Evolutionary conservation across 495 filamentous ascomycete species (phyloP).

Genomic region (Paragyromitra xinjiangensis): DNA sequence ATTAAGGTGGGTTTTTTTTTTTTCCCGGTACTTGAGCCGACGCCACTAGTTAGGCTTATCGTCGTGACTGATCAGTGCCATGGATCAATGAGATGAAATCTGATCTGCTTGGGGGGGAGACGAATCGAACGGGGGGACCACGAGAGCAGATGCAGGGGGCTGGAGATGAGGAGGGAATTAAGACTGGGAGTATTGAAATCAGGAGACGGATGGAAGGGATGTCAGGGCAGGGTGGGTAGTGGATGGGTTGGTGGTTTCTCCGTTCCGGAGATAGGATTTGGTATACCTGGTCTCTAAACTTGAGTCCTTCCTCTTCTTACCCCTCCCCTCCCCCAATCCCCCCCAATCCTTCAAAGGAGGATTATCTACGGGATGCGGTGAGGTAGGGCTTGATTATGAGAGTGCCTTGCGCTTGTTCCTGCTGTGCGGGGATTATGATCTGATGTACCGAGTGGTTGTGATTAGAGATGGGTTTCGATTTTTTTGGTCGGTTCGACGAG

Average conservation of each 20-base stretch:
- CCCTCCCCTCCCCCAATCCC: neutral
- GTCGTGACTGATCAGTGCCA: slow-evolving; percentile 16
- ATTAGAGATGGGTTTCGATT: neutral
- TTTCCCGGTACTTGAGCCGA: slow-evolving; percentile 9
- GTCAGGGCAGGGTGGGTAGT: no score
- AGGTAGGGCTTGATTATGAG: neutral
- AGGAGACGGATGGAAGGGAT: slow-evolving; percentile 24
- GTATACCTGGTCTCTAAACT: neutral
- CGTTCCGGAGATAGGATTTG: neutral
- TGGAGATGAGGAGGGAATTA: slow-evolving; percentile 39
- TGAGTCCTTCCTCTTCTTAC: neutral
- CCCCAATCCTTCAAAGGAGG: no score
- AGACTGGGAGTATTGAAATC: slow-evolving; percentile 32
- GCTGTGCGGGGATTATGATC: neutral
- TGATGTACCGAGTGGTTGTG: slow-evolving; percentile 18
- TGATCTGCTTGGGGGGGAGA: neutral
- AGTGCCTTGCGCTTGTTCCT: slow-evolving; percentile 14
- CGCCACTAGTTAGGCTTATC: slow-evolving; percentile 4
- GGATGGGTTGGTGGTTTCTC: neutral
- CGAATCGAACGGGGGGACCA: slow-evolving; percentile 9
- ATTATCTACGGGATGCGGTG: neutral
- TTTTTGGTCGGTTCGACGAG: slow-evolving; percentile 15
- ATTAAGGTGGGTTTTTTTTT: neutral
- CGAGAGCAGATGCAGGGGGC: slow-evolving; percentile 10
- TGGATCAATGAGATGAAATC: slow-evolving; percentile 24